Evolutionary conservation across 441 rosid genomes (phyloP), one percentile per base, ranked within the genome.

Genomic region (Pelargonium australe): DNA sequence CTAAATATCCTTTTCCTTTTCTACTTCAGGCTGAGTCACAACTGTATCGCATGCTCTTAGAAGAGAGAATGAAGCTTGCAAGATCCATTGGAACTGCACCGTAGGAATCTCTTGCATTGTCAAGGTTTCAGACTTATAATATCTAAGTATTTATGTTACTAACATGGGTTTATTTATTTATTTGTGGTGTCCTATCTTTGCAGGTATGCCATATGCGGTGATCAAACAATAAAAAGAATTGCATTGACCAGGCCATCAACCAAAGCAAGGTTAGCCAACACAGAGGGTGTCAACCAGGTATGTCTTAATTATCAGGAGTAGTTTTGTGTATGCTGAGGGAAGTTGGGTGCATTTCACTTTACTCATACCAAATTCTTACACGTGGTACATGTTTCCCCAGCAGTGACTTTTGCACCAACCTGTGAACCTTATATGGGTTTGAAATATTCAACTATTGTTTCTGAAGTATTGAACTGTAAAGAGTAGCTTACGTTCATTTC

Each of bases 251-350:
- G 84, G 76, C 87, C 85, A 16, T 84, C 84, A 49, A 78, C 85
- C 10, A 81, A 78, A 79, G 84, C 85, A 64, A 78, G 87, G 68
- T 69, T 84, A 64, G 84, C 84, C 37, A 84, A 84, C 71, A 75
- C 82, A 16, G 85, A 81, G 65, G 87, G 85, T 69, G 85, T 84
- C 72, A 84, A 81, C 74, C 87, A 84, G 87, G 85, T 80, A 70
- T 23, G 57, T 70, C 55, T 64, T 69, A 63, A 58, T 6, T 6
- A 17, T 41, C 44, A 41, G 63, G 16, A 63, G 2, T 17, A 14
- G 63, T 20, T 37, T 37, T 37, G 41, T 37, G 41, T 37, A 37
- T 37, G 23, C 12, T 57, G 25, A 17, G 8, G 23, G 63, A 58
- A 58, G 63, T 58, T 58, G 63, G 63, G 63, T 58, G 28, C 31